Base-by-base conservation (phyloP, 1,139 yeast genomes). In the Blastobotrys raffinosifermentans region DNA sequence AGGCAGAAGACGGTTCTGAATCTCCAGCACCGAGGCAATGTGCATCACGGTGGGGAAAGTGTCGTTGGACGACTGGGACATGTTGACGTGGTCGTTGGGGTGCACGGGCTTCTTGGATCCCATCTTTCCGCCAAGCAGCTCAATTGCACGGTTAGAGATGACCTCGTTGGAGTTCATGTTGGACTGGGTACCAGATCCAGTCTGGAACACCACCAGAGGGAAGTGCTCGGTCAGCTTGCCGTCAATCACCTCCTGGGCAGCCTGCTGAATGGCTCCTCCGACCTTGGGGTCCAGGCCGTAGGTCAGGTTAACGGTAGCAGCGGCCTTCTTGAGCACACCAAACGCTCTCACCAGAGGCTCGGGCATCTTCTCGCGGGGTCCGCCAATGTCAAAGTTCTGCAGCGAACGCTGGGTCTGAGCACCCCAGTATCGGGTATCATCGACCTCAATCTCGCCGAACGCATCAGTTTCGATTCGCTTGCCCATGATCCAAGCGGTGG, bases 81-180 rank as follows among this genome's bases (percentile, higher is more conserved):
- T 91, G 73, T 91, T 91, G 58, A 91, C 94, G 67, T 91, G 97
- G 67, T 91, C 97, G 67, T 91, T 91, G 50, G 98, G 98, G 66
- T 91, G 98, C 39, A 91, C 96, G 16, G 96, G 96, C 46, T 66
- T 73, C 71, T 91, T 91, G 47, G 95, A 79, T 41, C 98, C 98
- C 60, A 81, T 67, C 58, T 72, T 73, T 47, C 98, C 98, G 45
- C 96, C 97, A 51, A 91, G 73, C 40, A 91, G 60, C 68, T 91
- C 97, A 66, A 91, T 91, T 50, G 98, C 98, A 57, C 98, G 77
- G 75, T 91, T 93, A 39, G 96, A 86, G 57, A 91, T 91, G 50
- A 91, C 98, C 69, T 91, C 98, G 63, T 91, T 91, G 58, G 97
- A 95, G 65, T 91, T 89, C 98, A 91, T 91, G 73, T 91, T 91